Percentiles rank a stretch among this genome's conserved stretches.
phyloP scores from a whole-genome alignment of 306 rosid species.

The Sechiopsis laciniata region DNA sequence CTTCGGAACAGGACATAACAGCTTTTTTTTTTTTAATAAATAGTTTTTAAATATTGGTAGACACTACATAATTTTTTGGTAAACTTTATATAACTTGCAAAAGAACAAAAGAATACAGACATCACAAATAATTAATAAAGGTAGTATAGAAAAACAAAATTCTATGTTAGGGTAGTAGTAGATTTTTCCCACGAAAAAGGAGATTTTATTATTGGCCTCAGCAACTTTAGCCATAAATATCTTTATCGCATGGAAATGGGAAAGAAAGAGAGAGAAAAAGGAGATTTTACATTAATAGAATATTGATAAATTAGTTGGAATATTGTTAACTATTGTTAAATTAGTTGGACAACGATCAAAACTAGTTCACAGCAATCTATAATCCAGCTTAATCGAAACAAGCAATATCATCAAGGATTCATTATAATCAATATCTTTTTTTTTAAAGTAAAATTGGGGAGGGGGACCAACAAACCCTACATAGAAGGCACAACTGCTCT shows the following conservation, averaged over 20 bases:
- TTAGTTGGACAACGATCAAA: too few species aligned
- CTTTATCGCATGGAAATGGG: background rate
- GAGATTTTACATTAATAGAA: background rate
- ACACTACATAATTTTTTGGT: too few species aligned
- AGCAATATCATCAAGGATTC: background rate
- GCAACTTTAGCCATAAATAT: constrained; percentile 14
- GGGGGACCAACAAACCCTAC: too few species aligned
- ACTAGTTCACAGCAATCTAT: background rate
- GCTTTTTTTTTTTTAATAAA: too few species aligned
- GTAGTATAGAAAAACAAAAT: too few species aligned
- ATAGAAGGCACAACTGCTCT: too few species aligned
- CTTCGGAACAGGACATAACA: too few species aligned
- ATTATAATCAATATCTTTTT: background rate
- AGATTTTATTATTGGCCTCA: constrained; percentile 17
- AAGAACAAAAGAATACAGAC: too few species aligned
- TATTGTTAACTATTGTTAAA: constrained; percentile 6
- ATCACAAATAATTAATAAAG: too few species aligned
- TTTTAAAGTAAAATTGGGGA: too few species aligned
- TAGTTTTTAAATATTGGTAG: too few species aligned
- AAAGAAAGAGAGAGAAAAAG: background rate
- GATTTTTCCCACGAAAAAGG: constrained; percentile 3
- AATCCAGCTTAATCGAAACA: background rate
- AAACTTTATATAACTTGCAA: too few species aligned
- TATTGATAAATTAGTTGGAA: constrained; percentile 25
- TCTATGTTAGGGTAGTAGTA: background rate